Evolutionary conservation across 2,329 filamentous ascomycete genomes (phyloP).

Genomic region (Gyromitra esculenta): DNA sequence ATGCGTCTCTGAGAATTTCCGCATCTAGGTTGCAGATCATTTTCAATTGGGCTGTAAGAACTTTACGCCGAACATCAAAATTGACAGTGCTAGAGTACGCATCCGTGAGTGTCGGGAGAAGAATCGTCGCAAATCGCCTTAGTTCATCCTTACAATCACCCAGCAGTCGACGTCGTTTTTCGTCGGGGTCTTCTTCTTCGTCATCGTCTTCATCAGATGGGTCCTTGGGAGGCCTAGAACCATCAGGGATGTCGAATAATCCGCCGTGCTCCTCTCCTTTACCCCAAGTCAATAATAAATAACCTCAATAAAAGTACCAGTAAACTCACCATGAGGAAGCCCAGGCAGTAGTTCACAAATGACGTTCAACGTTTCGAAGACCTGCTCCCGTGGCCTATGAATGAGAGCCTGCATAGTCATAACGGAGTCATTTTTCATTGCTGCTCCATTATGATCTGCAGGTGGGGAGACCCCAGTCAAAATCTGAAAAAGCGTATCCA

Average conservation of each 20-base stretch:
- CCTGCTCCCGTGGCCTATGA: constrained; percentile 91
- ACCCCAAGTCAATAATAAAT: constrained; percentile 60
- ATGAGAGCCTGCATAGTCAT: constrained; percentile 99
- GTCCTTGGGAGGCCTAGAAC: constrained; percentile 61
- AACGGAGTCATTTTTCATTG: constrained; percentile 90
- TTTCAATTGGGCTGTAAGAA: constrained; percentile 93
- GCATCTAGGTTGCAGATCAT: constrained; percentile 96
- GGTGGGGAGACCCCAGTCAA: constrained; percentile 94
- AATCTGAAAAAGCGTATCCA: constrained; percentile 97
- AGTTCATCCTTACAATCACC: constrained; percentile 86
- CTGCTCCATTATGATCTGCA: constrained; percentile 77
- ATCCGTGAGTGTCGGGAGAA: constrained; percentile 94
- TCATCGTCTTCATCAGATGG: constrained; percentile 58
- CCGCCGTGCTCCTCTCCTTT: constrained; percentile 44
- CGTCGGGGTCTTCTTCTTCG: constrained; percentile 69
- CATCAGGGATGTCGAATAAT: constrained; percentile 55
- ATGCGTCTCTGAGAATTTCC: constrained; percentile 81
- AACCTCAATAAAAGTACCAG: constrained; percentile 63
- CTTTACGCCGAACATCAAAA: constrained; percentile 90
- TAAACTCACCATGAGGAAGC: constrained; percentile 68
- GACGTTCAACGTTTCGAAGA: constrained; percentile 96
- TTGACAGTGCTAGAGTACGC: constrained; percentile 98
- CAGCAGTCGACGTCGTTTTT: constrained; percentile 83
- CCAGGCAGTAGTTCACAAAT: constrained; percentile 92
- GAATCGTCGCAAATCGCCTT: constrained; percentile 88